Evolutionary conservation across 768 basidiomycete genomes (phyloP).

Genomic region (Termitomyces bulborhizus): DNA sequence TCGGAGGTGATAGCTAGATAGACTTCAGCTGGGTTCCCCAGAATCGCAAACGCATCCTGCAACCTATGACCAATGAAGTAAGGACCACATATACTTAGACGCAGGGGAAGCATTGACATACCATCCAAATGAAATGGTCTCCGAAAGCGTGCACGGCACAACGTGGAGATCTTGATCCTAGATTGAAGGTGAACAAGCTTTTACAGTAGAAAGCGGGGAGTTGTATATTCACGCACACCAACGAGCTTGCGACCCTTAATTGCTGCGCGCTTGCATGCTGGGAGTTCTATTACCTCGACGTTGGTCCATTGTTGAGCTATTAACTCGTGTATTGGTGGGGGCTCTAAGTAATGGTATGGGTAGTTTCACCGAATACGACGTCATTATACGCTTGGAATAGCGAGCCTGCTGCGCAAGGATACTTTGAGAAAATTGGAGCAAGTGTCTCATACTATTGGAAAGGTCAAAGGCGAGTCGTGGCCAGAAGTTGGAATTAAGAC

Average conservation of each 20-base stretch:
- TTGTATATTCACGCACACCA: constrained; percentile 29
- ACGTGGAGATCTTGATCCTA: constrained; percentile 44
- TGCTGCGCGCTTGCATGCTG: constrained; percentile 44
- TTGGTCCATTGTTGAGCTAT: constrained; percentile 71
- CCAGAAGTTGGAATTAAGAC: background rate
- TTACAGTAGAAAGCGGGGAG: constrained; percentile 2
- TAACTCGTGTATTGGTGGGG: background rate
- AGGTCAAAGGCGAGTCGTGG: background rate
- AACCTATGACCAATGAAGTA: constrained; percentile 35
- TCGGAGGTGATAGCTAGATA: constrained; percentile 69
- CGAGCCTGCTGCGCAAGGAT: constrained; percentile 53
- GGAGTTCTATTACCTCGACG: constrained; percentile 57
- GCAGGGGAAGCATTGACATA: constrained; percentile 19
- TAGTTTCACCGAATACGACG: constrained; percentile 45
- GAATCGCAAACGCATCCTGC: constrained; percentile 44
- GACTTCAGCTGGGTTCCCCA: constrained; percentile 42
- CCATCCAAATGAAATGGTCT: constrained; percentile 61
- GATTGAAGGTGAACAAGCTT: background rate
- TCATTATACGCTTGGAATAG: constrained; percentile 79
- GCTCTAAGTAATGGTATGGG: background rate
- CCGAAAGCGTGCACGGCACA: constrained; percentile 64
- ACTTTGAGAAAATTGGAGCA: constrained; percentile 44
- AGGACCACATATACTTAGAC: background rate
- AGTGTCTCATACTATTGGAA: constrained; percentile 38
- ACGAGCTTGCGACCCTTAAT: constrained; percentile 53